These are phyloP conservation scores for Vitis labrusca DNA, from an alignment of 164 flowering plant species.

Conservation along the genomic window DNA sequence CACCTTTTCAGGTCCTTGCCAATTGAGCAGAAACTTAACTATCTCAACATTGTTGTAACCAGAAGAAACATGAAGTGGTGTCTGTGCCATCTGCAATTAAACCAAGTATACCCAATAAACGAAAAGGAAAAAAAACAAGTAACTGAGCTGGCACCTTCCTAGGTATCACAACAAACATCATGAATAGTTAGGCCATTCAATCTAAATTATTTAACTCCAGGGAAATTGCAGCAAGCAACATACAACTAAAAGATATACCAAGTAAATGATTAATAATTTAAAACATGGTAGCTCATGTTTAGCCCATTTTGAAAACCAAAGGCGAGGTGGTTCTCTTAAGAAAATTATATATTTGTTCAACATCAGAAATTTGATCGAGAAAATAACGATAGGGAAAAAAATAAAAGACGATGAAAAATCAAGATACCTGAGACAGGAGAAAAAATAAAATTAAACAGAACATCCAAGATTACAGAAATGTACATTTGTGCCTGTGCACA, in stretches of 20 bases:
- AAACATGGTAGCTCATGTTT: background rate
- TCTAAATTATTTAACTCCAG: background rate
- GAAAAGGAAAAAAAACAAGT: background rate
- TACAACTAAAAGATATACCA: background rate
- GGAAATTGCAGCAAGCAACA: background rate
- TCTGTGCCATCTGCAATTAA: slow-evolving; percentile 79
- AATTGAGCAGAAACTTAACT: slow-evolving; percentile 67
- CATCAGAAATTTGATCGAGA: too few relatives aligned
- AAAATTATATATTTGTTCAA: background rate
- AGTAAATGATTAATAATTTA: too few relatives aligned
- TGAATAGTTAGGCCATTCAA: background rate
- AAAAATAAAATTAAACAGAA: too few relatives aligned
- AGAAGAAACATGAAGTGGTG: slow-evolving; percentile 95
- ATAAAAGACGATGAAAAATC: too few relatives aligned
- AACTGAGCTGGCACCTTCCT: background rate
- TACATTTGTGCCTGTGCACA: too few relatives aligned
- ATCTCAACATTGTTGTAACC: slow-evolving; percentile 70
- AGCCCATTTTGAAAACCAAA: background rate
- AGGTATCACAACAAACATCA: background rate
- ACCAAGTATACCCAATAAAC: background rate
- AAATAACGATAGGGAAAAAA: too few relatives aligned
- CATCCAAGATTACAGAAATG: too few relatives aligned
- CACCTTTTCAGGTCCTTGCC: slow-evolving; percentile 63
- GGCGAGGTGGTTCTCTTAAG: background rate
- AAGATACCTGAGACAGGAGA: too few relatives aligned